These are phyloP conservation scores for Boletus bicolor DNA, from an alignment of 768 basidiomycete genomes.

Conservation along the genomic window DNA sequence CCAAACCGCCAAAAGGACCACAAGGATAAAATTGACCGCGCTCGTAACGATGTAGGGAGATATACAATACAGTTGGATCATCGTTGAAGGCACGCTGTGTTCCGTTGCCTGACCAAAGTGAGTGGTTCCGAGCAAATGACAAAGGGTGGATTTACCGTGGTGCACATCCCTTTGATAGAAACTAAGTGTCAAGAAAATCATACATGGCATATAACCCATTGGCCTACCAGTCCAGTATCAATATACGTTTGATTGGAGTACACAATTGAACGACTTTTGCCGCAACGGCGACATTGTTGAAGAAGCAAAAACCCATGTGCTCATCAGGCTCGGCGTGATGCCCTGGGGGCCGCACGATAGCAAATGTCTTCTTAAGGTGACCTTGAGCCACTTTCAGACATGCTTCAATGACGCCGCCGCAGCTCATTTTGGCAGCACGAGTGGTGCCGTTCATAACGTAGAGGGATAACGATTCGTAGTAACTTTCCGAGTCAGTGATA, in stretches of 20 bases:
- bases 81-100: conserved; percentile 96
- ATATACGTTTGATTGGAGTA: conserved; percentile 69
- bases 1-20: conserved; percentile 83
- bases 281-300: conserved; percentile 96
- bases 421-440: conserved; percentile 79
- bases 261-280: conserved; percentile 73
- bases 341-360: conserved; percentile 95
- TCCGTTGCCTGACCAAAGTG: conserved; percentile 71
- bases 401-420: conserved; percentile 93
- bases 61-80: conserved; percentile 86
- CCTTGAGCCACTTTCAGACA: conserved; percentile 80
- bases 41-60: conserved; percentile 95
- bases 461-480: conserved; percentile 89
- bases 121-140: neutral
- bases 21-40: conserved; percentile 90
- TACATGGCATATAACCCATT: neutral
- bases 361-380: conserved; percentile 81
- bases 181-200: conserved; percentile 6
- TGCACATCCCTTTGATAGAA: conserved; percentile 80
- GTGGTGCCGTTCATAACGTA: conserved; percentile 89
- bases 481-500: conserved; percentile 69
- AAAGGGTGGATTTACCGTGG: conserved; percentile 56
- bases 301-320: conserved; percentile 99
- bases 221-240: conserved; percentile 93
- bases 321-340: conserved; percentile 98